Evolutionary conservation across 1,284 basidiomycete genomes (phyloP), one percentile per base, ranked within the genome.

Genomic region (Leccinum insolens): DNA sequence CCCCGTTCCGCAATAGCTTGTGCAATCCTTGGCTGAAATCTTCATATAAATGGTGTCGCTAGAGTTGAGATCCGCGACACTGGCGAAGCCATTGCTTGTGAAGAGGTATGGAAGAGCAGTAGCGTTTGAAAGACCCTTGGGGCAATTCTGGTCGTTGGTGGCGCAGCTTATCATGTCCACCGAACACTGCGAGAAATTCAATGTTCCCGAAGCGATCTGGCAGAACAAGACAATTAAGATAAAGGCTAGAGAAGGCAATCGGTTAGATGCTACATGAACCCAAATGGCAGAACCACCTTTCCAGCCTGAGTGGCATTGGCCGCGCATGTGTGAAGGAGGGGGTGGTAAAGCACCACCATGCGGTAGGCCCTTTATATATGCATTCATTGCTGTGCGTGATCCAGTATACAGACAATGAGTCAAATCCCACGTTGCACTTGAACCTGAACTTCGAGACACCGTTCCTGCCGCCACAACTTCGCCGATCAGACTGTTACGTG

Each of bases 51-150:
- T 6, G 14, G 6, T 15, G 39, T 39, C 12, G 31, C 31, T 39
- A 15, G 39, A 41, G 14, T 41, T 41, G 39, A 41, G 39, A 41
- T 41, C 39, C 1, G 39, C 14, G 14, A 15, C 0, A 41, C 44
- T 41, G 4, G 17, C 1, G 0, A 2, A 2, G 3, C 73, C 75
- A 0, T 49, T 15, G 28, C 73, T 75, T 1, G 67, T 72, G 20
- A 59, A 67, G 7, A 74, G 74, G 1, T 65, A 9, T 8, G 66
- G 67, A 5, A 75, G 4, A 1, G 75, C 73, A 3, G 63, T 65
- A 0, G n/a, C 11, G 28, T 12, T 72, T 6, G 72, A 62, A 2
- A 74, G 67, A 12, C 65, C 64, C 0, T 61, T 0, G 34, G 8
- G 0, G 15, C 73, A 76, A 20, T 9, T 14, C 2, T 1, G 22